Base-by-base conservation (phyloP, 2,329 filamentous ascomycete species). In the Ceratocystis alfenasii region DNA sequence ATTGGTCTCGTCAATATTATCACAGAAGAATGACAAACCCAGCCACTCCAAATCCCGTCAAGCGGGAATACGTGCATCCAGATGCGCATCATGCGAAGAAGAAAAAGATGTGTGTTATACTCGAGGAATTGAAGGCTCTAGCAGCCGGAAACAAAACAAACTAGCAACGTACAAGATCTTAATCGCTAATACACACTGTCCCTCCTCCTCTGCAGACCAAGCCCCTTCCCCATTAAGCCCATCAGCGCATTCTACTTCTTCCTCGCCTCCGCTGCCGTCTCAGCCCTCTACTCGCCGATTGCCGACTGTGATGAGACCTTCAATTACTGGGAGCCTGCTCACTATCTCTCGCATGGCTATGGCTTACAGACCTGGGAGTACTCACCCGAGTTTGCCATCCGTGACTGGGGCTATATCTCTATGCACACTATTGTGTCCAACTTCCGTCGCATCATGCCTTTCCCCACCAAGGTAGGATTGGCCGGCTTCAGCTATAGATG, bases 311-410 rank as follows among this genome's bases (percentile, higher is more conserved):
- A 99, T 72, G 94, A 99, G 78, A 93, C 93, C 10, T 99, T 95
- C 82, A 99, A 99, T 75, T 99, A 96, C 79, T 99, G 93, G 91
- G 94, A 99, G 72, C 93, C 94, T 0, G 86, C 92, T 0, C 94
- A 99, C 76, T 99, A 96, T 75, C 82, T 99, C 33, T 88, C 86
- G 67, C 91, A 96, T 78, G 89, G 90, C 71, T 93, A 95, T 73
- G 94, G 93, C 48, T 80, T 96, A 63, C 92, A 99, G 78, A 99
- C 94, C 0, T 99, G 94, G 94, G 94, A 99, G 76, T 99, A 97
- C 76, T 95, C 93, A 0, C 94, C 94, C 4, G 87, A 93, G 67
- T 97, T 89, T 76, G 89, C 91, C 63, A 96, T 99, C 71, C 86
- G 94, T 69, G 96, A 91, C 77, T 99, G 94, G 94, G 80, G 91